These are phyloP conservation scores for Cordyceps fumosorosea DNA, from an alignment of 2,329 filamentous ascomycete genomes.

Conservation along the genomic window DNA sequence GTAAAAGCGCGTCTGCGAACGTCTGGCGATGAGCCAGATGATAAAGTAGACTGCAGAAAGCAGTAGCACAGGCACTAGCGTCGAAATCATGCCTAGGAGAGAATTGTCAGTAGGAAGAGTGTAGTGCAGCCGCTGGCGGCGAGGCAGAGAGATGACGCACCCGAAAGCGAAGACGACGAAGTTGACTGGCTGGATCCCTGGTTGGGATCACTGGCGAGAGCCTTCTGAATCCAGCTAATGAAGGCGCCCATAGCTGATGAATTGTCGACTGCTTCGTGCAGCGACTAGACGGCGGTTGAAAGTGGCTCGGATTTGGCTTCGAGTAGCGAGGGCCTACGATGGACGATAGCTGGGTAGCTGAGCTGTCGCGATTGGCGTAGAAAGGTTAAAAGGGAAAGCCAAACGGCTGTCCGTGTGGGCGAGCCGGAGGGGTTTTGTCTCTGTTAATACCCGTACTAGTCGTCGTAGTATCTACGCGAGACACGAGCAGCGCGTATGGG, in stretches of 20 bases:
- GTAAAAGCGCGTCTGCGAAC: conserved; percentile 46
- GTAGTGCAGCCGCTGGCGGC: not conserved
- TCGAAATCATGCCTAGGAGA: conserved; percentile 38
- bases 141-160: conserved; percentile 19
- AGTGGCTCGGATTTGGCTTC: conserved; percentile 9
- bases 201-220: conserved; percentile 20
- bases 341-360: not conserved
- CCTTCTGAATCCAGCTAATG: conserved; percentile 32
- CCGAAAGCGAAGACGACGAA: conserved; percentile 29
- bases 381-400: not conserved
- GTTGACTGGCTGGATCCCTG: conserved; percentile 20
- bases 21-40: conserved; percentile 45
- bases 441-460: not conserved
- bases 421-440: conserved; percentile 7
- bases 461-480: not conserved
- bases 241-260: conserved; percentile 30
- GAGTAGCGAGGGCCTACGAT: not conserved
- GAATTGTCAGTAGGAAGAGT: not conserved
- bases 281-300: conserved; percentile 7
- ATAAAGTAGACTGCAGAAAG: conserved; percentile 42
- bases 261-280: conserved; percentile 13
- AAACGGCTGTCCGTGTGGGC: not conserved
- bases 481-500: conserved; percentile 5
- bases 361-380: not conserved
- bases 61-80: conserved; percentile 46